Base-by-base conservation (phyloP, 352 stramenopile genomes). In the Phytophthora constricta region DNA sequence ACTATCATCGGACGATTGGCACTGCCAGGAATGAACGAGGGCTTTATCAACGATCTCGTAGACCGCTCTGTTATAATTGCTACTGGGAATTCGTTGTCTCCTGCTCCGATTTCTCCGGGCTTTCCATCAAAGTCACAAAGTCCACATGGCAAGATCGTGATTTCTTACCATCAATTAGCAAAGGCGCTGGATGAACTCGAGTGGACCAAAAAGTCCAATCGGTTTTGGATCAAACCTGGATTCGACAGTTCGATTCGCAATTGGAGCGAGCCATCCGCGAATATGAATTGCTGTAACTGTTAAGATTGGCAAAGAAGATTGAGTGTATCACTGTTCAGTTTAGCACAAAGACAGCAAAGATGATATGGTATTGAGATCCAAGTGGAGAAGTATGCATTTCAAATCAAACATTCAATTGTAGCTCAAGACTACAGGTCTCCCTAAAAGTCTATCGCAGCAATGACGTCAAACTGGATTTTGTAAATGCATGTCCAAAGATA, bases 201-300 rank as follows among this genome's bases (percentile, higher is more conserved):
- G 37, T 90, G 74, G 79, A 65, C 65, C 42, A 91, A 84, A 61
- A 88, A 86, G 43, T 61, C 84, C 2, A 96, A 96, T 46, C 82
- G 82, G 11, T 96, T 95, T 70, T 96, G 4, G 83, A 93, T 42
- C 82, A 81, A 39, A 88, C 80, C 37, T 96, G 84, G 88, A 70
- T 96, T 25, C 63, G 71, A 14, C 88, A 94, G 55, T 96, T 94
- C 48, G 86, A 96, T 59, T 82, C 81, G 46, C 88, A 96, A 45
- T 68, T 96, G 48, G 86, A 96, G 45, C 77, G 81, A 20, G 83
- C 84, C 1, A 72, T 79, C 28, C 84, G 84, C 13, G 86, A 92
- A 39, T 92, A 88, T 48, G 82, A 92, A 41, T 57, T 92, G 43
- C 65, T 94, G 31, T 93, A 57, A 9, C 22, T 48, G 22, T 47